A percentile compares a stretch with the other conserved stretches of the same genome.
Conservation (phyloP, 208 protist species). For the Histomonas meleagridis region DNA sequence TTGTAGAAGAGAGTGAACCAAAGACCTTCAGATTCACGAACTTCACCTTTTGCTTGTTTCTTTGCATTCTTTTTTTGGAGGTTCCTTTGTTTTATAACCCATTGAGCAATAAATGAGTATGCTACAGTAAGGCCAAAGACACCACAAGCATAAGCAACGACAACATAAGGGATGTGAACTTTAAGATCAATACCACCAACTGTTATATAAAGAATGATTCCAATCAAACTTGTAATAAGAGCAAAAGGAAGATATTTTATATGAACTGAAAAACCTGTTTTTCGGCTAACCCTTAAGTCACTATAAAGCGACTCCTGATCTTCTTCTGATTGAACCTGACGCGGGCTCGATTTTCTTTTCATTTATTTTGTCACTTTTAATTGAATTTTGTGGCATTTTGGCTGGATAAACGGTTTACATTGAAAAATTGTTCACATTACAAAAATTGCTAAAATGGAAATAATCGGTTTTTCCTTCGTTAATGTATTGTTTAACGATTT, state of each 20-base stretch:
- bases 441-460: too few relatives aligned
- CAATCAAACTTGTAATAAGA: not conserved
- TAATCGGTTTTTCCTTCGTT: too few relatives aligned
- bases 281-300: too few relatives aligned
- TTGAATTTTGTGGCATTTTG: too few relatives aligned
- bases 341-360: too few relatives aligned
- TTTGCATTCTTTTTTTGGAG: not conserved
- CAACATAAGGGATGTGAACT: not conserved
- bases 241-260: not conserved
- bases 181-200: not conserved
- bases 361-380: too few relatives aligned
- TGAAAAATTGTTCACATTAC: too few relatives aligned
- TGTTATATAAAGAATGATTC: not conserved
- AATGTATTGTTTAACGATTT: constrained; percentile 89
- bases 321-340: too few relatives aligned
- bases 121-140: not conserved
- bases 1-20: constrained; percentile 27
- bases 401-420: too few relatives aligned
- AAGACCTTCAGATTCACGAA: not conserved
- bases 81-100: not conserved
- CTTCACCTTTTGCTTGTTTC: not conserved
- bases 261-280: too few relatives aligned
- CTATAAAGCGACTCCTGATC: too few relatives aligned
- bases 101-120: not conserved
- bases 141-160: not conserved